Percentiles rank a stretch among this genome's conserved stretches.
Conservation (phyloP, 441 rosid genomes). For the Pelargonium myrrhifolium region DNA sequence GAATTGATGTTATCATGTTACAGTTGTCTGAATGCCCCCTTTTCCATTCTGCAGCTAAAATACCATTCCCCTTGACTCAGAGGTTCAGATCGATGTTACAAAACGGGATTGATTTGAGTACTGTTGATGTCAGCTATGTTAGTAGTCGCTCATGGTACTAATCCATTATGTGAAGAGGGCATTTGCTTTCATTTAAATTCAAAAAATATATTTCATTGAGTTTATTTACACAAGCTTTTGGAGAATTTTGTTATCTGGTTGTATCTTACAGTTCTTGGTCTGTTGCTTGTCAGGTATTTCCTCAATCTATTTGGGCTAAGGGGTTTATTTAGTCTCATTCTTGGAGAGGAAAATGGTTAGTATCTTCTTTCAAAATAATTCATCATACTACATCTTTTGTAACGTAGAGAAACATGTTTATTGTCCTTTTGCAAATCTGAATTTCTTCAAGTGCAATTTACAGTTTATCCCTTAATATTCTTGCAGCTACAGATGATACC, state of each 20-base stretch:
- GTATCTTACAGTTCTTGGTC: conserved; percentile 20
- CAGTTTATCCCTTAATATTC: not conserved
- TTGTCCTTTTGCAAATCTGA: conserved; percentile 13
- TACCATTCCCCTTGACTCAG: conserved; percentile 94
- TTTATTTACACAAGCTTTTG: conserved; percentile 14
- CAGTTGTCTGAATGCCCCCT: conserved; percentile 15
- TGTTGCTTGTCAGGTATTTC: conserved; percentile 61
- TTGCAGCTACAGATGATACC: conserved; percentile 81
- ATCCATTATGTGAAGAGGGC: conserved; percentile 12
- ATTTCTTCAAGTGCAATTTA: not conserved
- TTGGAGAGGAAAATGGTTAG: conserved; percentile 98
- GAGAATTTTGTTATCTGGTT: conserved; percentile 12
- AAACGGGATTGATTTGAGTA: conserved; percentile 96
- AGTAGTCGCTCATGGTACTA: conserved; percentile 95
- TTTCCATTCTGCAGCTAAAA: conserved; percentile 58
- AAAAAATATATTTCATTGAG: conserved; percentile 5
- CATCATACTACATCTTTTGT: conserved; percentile 1
- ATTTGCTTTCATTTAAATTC: not conserved
- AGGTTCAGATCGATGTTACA: conserved; percentile 97
- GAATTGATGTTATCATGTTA: conserved; percentile 7
- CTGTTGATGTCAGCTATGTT: conserved; percentile 96
- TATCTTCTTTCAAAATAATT: conserved; percentile 12
- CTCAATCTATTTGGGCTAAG: conserved; percentile 94
- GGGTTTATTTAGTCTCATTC: conserved; percentile 89
- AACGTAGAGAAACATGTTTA: conserved; percentile 3